Conservation (phyloP, 768 basidiomycete genomes). For the Trametopsis cervina region DNA sequence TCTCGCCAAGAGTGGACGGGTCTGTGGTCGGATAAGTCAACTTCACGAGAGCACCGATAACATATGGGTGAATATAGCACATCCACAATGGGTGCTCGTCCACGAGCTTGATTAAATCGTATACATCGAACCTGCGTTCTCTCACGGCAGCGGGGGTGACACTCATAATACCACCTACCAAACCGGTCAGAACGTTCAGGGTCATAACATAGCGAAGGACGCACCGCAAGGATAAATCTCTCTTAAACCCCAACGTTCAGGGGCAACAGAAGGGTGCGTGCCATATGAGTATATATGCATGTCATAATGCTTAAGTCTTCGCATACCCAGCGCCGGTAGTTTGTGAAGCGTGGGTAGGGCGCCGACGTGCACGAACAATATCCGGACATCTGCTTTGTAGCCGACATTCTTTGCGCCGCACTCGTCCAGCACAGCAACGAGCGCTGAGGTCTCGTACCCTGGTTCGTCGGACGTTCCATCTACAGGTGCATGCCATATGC, state of each 20-base stretch:
- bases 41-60: constrained; percentile 49
- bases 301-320: constrained; percentile 36
- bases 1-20: constrained; percentile 33
- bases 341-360: constrained; percentile 42
- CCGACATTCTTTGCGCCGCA: constrained; percentile 34
- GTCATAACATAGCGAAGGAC: constrained; percentile 13
- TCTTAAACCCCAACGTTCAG: constrained; percentile 50
- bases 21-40: constrained; percentile 31
- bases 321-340: constrained; percentile 42
- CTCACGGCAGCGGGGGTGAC: constrained; percentile 58
- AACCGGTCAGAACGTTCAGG: background rate
- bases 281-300: constrained; percentile 66
- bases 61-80: constrained; percentile 59
- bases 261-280: constrained; percentile 45
- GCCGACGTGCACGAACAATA: constrained; percentile 63
- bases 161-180: constrained; percentile 63
- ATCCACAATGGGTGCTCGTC: constrained; percentile 60
- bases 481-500: constrained; percentile 38
- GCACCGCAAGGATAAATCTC: constrained; percentile 66
- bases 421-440: constrained; percentile 38
- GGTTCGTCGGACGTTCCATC: constrained; percentile 24
- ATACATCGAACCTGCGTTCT: constrained; percentile 42
- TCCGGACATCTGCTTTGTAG: constrained; percentile 33
- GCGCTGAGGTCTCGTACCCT: constrained; percentile 36
- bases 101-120: constrained; percentile 42